phyloP scores from a whole-genome alignment of 129 eudicot genomes.

The sunflower (Helianthus annuus) region HanXRQr2.0-SUNRISE NC_035437.2:175823162-175823661 shows the following conservation, averaged over 20 bases:
- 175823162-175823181: conserved; percentile 61
- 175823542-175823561: background rate
- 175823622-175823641: conserved; percentile 37
- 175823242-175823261: conserved; percentile 56
- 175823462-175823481: conserved; percentile 47
- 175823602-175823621: conserved; percentile 29
- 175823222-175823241: conserved; percentile 61
- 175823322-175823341: background rate
- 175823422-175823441: conserved; percentile 52
- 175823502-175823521: conserved; percentile 1
- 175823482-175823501: conserved; percentile 30
- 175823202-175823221: conserved; percentile 54
- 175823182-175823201: conserved; percentile 49
- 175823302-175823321: conserved; percentile 18
- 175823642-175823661: conserved; percentile 26
- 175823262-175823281: conserved; percentile 72
- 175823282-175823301: conserved; percentile 56
- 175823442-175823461: conserved; percentile 43
- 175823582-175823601: conserved; percentile 44
- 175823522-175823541: background rate
- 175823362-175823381: conserved; percentile 21
- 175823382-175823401: conserved; percentile 74
- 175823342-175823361: conserved; percentile 9
- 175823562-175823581: conserved; percentile 51
- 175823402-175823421: conserved; percentile 72